Percentiles rank a stretch among this genome's conserved stretches.
Evolutionary conservation across 805 yeast genomes (phyloP).

Genomic region (Yarrowia bubula): DNA sequence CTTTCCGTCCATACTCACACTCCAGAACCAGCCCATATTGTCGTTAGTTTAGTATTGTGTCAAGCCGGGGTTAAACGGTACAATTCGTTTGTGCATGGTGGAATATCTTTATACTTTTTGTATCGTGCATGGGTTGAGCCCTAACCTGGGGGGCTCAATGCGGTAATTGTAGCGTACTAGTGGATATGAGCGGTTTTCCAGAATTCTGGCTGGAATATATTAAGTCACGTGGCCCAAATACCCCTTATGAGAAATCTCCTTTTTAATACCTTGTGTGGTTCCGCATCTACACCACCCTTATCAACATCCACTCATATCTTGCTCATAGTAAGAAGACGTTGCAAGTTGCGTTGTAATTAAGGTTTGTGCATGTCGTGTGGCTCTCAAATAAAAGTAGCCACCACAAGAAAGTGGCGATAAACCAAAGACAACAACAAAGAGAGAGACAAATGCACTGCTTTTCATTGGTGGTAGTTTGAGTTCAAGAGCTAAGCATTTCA

Average conservation of each 20-base stretch:
- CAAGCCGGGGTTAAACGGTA: not conserved
- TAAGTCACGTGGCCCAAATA: not conserved
- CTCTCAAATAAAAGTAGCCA: no score
- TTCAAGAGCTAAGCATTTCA: no score
- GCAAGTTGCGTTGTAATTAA: not conserved
- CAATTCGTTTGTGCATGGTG: constrained; percentile 3
- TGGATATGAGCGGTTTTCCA: not conserved
- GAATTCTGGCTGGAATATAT: not conserved
- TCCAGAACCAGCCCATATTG: constrained; percentile 27
- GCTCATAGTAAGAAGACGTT: not conserved
- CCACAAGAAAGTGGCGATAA: no score
- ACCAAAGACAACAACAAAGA: no score
- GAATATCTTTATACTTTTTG: not conserved
- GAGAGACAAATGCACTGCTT: no score
- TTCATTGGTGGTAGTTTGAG: no score
- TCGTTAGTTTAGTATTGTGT: not conserved
- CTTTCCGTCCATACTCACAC: constrained; percentile 21
- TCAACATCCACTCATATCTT: not conserved
- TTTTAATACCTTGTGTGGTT: no score
- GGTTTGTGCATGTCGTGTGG: not conserved
- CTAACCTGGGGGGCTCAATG: not conserved
- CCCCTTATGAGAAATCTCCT: not conserved
- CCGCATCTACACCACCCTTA: no score
- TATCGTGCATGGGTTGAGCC: not conserved
- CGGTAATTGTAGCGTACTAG: not conserved